Conservation (phyloP, 257 asterid species). For the Primulina huaijiensis region DNA sequence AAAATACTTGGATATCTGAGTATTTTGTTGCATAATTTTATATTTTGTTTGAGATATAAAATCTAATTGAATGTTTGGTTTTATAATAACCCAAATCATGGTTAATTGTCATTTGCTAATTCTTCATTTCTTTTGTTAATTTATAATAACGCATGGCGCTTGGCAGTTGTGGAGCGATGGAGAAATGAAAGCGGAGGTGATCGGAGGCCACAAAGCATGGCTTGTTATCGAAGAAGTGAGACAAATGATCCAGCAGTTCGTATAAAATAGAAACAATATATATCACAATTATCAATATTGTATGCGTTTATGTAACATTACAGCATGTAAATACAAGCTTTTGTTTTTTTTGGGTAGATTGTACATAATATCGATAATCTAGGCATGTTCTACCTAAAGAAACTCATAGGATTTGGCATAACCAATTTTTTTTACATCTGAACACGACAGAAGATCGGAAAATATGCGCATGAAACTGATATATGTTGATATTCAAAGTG, state of each 20-base stretch:
- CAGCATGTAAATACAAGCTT: slow-evolving; percentile 24
- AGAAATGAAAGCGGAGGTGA: slow-evolving; percentile 88
- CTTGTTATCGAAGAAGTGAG: slow-evolving; percentile 91
- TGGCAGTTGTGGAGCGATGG: slow-evolving; percentile 89
- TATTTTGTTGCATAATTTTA: no score
- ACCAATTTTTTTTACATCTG: no score
- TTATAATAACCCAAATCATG: no score
- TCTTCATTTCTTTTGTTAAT: no score
- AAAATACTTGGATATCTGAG: no score
- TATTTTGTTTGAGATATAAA: no score
- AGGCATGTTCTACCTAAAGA: background rate
- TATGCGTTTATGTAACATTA: slow-evolving; percentile 11
- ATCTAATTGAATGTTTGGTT: no score
- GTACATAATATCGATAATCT: background rate
- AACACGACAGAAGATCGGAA: no score
- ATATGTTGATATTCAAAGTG: no score
- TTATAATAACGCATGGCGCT: no score
- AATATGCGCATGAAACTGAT: no score
- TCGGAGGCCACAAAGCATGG: slow-evolving; percentile 97
- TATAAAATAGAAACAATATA: slow-evolving; percentile 8
- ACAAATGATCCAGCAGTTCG: slow-evolving; percentile 60
- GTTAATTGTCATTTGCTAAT: background rate
- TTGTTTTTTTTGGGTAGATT: background rate
- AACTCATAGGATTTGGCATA: background rate
- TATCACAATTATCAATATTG: background rate